Percentiles rank a stretch among this genome's conserved stretches.
Conservation (phyloP, 75 land plant species). For the Cryptomeria japonica region DNA sequence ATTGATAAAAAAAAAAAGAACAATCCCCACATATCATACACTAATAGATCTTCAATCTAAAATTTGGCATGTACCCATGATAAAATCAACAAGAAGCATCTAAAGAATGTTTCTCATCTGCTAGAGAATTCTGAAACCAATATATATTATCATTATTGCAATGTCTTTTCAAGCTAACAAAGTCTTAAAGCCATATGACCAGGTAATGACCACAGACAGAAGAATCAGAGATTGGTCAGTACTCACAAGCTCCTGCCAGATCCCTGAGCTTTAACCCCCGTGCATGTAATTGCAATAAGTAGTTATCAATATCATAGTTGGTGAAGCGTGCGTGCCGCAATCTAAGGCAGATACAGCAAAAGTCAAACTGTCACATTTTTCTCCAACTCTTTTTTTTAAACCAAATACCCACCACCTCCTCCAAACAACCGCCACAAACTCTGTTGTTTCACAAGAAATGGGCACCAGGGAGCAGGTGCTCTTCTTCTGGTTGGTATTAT, state of each 20-base stretch:
- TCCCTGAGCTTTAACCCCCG: not conserved
- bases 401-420: too few species aligned
- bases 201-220: not conserved
- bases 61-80: too few species aligned
- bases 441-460: not conserved
- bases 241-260: not conserved
- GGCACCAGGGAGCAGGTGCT: constrained; percentile 1
- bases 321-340: not conserved
- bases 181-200: not conserved
- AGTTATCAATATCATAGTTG: not conserved
- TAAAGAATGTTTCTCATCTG: not conserved
- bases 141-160: not conserved
- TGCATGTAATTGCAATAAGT: not conserved
- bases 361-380: not conserved
- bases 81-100: too few species aligned
- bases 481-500: not conserved
- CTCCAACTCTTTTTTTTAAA: not conserved
- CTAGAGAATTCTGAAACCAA: not conserved
- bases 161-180: not conserved
- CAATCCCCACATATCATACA: too few species aligned
- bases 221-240: not conserved
- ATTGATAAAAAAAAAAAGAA: too few species aligned
- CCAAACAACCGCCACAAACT: not conserved
- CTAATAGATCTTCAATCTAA: too few species aligned
- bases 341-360: not conserved